These are phyloP conservation scores for Phytophthora europaea DNA, from an alignment of 352 stramenopile genomes.

Conservation along the genomic window DNA sequence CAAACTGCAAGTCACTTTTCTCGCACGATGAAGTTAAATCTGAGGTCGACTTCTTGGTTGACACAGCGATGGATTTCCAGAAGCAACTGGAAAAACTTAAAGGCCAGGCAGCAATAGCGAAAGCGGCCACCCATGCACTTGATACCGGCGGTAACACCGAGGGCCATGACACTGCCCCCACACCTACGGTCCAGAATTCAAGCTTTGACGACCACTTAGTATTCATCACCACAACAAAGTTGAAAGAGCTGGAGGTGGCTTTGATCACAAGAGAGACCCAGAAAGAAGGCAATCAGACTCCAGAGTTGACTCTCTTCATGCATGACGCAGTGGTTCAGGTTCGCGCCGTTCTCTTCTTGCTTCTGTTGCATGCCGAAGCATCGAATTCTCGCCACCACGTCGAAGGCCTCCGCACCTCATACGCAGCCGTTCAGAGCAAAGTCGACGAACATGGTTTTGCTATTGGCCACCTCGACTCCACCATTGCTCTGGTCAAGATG, in stretches of 20 bases:
- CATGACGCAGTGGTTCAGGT: constrained; percentile 72
- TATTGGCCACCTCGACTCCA: constrained; percentile 60
- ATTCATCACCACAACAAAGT: constrained; percentile 45
- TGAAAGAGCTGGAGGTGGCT: constrained; percentile 43
- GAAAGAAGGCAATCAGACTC: constrained; percentile 24
- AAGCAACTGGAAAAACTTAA: constrained; percentile 64
- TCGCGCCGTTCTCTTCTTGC: constrained; percentile 60
- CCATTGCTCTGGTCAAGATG: constrained; percentile 67
- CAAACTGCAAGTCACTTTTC: constrained; percentile 23
- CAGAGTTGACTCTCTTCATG: constrained; percentile 41
- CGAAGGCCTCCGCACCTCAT: constrained; percentile 38
- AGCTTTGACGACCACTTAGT: constrained; percentile 56
- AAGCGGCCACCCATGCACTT: constrained; percentile 24
- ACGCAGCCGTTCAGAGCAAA: constrained; percentile 42
- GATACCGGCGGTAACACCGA: constrained; percentile 20
- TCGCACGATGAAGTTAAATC: constrained; percentile 26
- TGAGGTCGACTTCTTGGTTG: constrained; percentile 38
- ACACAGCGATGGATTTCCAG: constrained; percentile 50
- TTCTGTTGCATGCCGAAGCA: constrained; percentile 54
- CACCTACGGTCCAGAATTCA: constrained; percentile 19
- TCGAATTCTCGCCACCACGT: constrained; percentile 50
- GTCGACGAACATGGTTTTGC: constrained; percentile 57
- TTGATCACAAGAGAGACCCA: constrained; percentile 29
- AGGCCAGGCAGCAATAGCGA: constrained; percentile 54
- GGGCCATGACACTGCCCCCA: neutral